These are phyloP conservation scores for Aspergillus homomorphus DNA, from an alignment of 495 filamentous ascomycete genomes.

Conservation along the genomic window DNA sequence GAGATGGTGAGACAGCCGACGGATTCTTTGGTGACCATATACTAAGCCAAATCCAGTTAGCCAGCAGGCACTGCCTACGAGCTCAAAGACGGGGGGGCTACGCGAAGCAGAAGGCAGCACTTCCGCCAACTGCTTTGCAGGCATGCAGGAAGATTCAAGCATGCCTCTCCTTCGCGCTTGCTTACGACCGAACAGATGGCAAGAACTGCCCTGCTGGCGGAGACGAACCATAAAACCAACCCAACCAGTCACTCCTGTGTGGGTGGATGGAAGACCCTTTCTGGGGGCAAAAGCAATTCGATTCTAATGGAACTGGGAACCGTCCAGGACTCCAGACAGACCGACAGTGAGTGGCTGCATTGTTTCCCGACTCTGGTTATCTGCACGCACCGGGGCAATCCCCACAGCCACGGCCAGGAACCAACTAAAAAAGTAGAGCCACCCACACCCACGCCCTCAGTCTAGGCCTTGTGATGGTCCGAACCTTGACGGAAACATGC, in stretches of 20 bases:
- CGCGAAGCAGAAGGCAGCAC: too few relatives aligned
- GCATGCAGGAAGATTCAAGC: too few relatives aligned
- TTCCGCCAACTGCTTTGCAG: too few relatives aligned
- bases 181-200: background rate
- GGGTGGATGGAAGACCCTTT: background rate
- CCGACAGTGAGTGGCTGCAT: too few relatives aligned
- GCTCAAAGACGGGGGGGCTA: background rate
- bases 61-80: background rate
- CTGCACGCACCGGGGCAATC: conserved; percentile 25
- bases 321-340: background rate
- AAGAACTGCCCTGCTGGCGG: too few relatives aligned
- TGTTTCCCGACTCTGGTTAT: background rate
- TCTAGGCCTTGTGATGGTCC: conserved; percentile 26
- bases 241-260: background rate
- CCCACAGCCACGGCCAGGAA: conserved; percentile 26
- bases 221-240: too few relatives aligned
- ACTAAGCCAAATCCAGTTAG: background rate
- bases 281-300: background rate
- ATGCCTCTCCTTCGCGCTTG: background rate
- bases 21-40: background rate
- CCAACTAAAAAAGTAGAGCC: conserved; percentile 6
- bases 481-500: conserved; percentile 21
- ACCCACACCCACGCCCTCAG: conserved; percentile 25
- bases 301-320: background rate
- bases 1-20: conserved; percentile 10